Conservation (phyloP, 768 basidiomycete genomes). For the Pleurotus giganteus region DNA sequence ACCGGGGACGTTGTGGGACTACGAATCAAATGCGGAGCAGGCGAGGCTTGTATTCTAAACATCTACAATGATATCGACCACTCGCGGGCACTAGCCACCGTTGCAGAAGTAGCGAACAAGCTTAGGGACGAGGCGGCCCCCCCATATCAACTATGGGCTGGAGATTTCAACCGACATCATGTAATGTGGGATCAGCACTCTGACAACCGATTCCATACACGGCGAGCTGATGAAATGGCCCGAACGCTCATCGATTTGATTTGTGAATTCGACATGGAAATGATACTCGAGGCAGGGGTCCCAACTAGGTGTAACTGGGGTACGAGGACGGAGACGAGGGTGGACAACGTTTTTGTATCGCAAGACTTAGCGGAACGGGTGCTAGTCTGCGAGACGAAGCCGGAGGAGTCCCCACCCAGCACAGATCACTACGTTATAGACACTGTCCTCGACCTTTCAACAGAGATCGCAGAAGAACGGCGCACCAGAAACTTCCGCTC, state of each 20-base stretch:
- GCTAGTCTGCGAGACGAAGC: slow-evolving; percentile 24
- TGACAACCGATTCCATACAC: slow-evolving; percentile 34
- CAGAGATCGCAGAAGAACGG: neutral
- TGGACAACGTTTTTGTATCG: slow-evolving; percentile 43
- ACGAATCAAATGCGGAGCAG: neutral
- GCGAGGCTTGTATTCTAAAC: neutral
- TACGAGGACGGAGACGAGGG: slow-evolving; percentile 32
- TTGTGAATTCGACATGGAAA: slow-evolving; percentile 23
- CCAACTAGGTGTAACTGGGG: slow-evolving; percentile 30
- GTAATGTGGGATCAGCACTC: slow-evolving; percentile 33
- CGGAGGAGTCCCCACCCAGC: slow-evolving; percentile 11
- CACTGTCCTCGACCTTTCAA: slow-evolving; percentile 22
- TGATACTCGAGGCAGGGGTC: slow-evolving; percentile 28
- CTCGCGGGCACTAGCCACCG: too few relatives aligned
- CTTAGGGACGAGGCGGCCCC: too few relatives aligned
- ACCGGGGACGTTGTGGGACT: neutral
- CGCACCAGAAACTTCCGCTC: slow-evolving; percentile 22
- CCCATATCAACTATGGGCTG: too few relatives aligned
- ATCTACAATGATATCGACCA: neutral
- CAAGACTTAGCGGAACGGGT: slow-evolving; percentile 15
- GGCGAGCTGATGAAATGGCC: slow-evolving; percentile 15
- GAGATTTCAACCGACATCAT: slow-evolving; percentile 42
- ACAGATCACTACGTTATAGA: slow-evolving; percentile 43
- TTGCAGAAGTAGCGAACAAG: too few relatives aligned
- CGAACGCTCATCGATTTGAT: slow-evolving; percentile 26